Conservation (phyloP, 208 protist species). For the Leishmania mexicana region DNA sequence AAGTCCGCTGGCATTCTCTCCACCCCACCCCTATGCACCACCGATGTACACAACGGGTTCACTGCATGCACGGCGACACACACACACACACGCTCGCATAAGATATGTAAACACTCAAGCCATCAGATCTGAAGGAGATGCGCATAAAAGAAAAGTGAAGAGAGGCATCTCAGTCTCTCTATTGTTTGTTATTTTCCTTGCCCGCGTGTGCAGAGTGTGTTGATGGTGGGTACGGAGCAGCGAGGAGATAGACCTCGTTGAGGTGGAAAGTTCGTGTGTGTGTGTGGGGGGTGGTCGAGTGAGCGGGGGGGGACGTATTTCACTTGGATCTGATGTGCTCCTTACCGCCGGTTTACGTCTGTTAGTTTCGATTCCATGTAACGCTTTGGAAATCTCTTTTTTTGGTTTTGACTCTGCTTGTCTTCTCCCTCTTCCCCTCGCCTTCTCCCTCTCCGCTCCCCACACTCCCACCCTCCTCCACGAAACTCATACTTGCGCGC, state of each 20-base stretch:
- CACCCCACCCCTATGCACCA: neutral
- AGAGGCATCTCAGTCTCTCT: neutral
- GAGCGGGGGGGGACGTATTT: neutral
- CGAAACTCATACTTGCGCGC: neutral
- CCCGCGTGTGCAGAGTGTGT: neutral
- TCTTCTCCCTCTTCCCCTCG: constrained; percentile 1
- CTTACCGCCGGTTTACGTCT: too few species aligned
- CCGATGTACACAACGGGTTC: neutral
- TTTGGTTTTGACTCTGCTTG: neutral
- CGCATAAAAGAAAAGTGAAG: neutral
- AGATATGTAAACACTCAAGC: neutral
- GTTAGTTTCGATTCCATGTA: neutral
- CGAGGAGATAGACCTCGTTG: neutral
- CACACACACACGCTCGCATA: neutral
- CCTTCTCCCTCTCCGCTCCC: neutral
- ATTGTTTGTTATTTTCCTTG: neutral
- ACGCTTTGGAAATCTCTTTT: neutral
- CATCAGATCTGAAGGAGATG: neutral
- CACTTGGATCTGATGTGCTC: neutral
- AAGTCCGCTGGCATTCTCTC: neutral
- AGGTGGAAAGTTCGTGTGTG: neutral
- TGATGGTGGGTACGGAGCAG: neutral
- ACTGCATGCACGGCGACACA: neutral
- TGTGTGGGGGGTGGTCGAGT: neutral
- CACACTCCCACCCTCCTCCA: neutral